Evolutionary conservation across 352 stramenopile genomes (phyloP), one percentile per base, ranked within the genome.

Genomic region (Phytophthora citrophthora): DNA sequence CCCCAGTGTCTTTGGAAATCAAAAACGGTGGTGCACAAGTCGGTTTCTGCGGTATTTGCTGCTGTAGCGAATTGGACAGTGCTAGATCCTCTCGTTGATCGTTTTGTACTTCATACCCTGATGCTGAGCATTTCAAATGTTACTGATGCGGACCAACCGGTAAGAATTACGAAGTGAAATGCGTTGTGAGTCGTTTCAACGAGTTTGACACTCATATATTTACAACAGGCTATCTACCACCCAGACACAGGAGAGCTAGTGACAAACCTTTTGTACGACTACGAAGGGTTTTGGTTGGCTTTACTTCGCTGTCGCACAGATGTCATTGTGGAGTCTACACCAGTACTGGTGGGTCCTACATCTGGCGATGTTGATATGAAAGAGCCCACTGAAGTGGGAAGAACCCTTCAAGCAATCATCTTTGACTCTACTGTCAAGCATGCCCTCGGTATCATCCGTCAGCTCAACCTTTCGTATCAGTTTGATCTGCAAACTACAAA

Each of bases 221-320:
- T 10, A 27, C 27, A 0, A 59, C 24, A 75, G 68, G 63, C 78
- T 38, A 56, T 95, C 1, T 93, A 91, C 61, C 84, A 95, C 45
- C 87, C 85, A 1, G 85, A 94, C 27, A 94, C 87, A 6, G 87
- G 87, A 23, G 75, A 81, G 29, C 18, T 77, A 4, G 87, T 90
- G 46, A 88, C 82, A 48, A 88, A 88, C 20, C 74, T 94, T 27
- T 52, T 95, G 7, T 95, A 86, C 48, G 84, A 91, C 10, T 94
- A 88, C 41, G 83, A 93, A 65, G 68, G 70, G 1, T 79, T 95
- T 18, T 95, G 87, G 85, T n/a, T 88, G 12, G 66, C 64, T 5
- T 64, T 90, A 39, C 53, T 89, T 43, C 47, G 66, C 20, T 34
- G 29, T 60, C 51, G 18, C 55, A 53, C 40, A 51, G 54, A 63